Percentiles rank a stretch among this genome's conserved stretches.
Evolutionary conservation across 306 rosid genomes (phyloP).

Genomic region (Medicago lupulina): DNA sequence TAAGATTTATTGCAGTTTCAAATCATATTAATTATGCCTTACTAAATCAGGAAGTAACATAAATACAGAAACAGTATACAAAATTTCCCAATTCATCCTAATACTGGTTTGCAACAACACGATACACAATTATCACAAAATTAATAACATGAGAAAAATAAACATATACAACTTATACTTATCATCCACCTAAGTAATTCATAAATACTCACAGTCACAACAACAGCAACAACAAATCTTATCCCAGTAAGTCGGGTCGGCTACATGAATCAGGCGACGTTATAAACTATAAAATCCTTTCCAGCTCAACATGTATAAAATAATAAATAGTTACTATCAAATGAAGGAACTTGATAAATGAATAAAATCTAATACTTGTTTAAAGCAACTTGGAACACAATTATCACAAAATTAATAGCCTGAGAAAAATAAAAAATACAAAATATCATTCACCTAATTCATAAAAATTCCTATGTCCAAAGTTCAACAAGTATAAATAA

Average conservation of each 20-base stretch:
- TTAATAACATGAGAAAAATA: not conserved
- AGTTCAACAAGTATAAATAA: constrained; percentile 32
- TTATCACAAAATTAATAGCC: not conserved
- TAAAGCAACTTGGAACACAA: constrained; percentile 1
- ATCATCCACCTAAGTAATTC: not conserved
- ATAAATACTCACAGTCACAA: not conserved
- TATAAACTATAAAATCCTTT: constrained; percentile 18
- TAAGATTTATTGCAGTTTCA: constrained; percentile 10
- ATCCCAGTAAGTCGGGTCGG: too few species aligned
- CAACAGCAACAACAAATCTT: not conserved
- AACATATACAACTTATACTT: not conserved
- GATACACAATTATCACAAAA: constrained; percentile 1
- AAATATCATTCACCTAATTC: not conserved
- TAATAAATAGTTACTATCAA: too few species aligned
- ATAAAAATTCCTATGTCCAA: not conserved
- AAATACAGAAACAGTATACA: constrained; percentile 18
- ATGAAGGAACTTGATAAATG: too few species aligned
- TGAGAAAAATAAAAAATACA: not conserved
- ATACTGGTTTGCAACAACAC: constrained; percentile 26
- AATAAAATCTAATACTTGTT: not conserved
- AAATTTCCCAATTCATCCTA: constrained; percentile 1
- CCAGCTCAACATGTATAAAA: too few species aligned
- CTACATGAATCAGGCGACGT: not conserved
- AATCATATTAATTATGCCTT: constrained; percentile 41
- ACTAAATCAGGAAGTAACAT: constrained; percentile 39